These are phyloP conservation scores for Ruellia speciosa DNA, from an alignment of 305 asterid species.

Conservation along the genomic window DNA sequence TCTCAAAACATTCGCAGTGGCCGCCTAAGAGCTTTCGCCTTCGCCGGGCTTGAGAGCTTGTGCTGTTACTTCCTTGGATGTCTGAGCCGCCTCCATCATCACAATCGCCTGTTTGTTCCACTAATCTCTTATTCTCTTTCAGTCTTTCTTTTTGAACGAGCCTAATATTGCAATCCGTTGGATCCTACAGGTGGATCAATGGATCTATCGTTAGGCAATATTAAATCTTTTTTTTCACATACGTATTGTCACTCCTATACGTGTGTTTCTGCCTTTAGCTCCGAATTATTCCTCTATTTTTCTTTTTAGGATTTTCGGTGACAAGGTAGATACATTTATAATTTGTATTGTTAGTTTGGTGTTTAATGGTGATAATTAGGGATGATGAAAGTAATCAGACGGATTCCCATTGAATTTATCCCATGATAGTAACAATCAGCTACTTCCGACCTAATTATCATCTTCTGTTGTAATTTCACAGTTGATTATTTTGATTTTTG, in stretches of 20 bases:
- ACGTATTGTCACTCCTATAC: conserved; percentile 27
- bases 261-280: conserved; percentile 50
- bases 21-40: conserved; percentile 51
- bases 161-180: conserved; percentile 51
- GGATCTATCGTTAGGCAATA: conserved; percentile 61
- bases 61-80: conserved; percentile 55
- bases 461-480: not conserved
- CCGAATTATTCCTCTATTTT: conserved; percentile 20
- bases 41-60: conserved; percentile 51
- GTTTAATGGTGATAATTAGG: conserved; percentile 15
- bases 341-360: not conserved
- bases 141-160: conserved; percentile 9
- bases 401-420: conserved; percentile 44
- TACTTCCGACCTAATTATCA: conserved; percentile 33
- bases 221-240: conserved; percentile 11
- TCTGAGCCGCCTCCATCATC: conserved; percentile 25
- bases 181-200: conserved; percentile 21
- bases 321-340: conserved; percentile 39
- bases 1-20: conserved; percentile 57
- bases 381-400: conserved; percentile 35
- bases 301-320: conserved; percentile 32
- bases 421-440: conserved; percentile 30
- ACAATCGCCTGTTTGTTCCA: not conserved
- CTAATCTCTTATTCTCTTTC: too few relatives aligned
- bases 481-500: not conserved